Evolutionary conservation across 2,329 filamentous ascomycete genomes (phyloP).

Genomic region (Fusarium tuaranense): DNA sequence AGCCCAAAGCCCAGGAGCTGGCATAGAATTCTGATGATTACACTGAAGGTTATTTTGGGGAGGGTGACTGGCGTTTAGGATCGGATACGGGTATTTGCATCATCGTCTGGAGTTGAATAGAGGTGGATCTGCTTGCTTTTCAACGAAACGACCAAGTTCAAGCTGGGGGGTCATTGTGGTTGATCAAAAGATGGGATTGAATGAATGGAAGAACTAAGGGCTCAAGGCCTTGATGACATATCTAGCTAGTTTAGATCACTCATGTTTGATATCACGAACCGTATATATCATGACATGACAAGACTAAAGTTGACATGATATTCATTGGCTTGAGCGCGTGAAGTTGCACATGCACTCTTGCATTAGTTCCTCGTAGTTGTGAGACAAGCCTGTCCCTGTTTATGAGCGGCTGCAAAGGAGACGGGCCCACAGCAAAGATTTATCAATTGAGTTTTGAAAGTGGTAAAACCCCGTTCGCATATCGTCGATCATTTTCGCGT

Average conservation of each 20-base stretch:
- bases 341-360: background rate
- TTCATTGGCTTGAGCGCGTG: background rate
- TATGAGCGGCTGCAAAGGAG: no score
- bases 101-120: constrained; percentile 30
- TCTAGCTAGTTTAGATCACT: background rate
- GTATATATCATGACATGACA: background rate
- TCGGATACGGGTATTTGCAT: constrained; percentile 12
- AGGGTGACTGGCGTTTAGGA: constrained; percentile 10
- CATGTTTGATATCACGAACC: background rate
- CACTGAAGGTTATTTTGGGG: background rate
- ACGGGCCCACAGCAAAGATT: background rate
- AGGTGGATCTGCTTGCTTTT: constrained; percentile 6
- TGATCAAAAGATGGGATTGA: background rate
- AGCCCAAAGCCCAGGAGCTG: constrained; percentile 58
- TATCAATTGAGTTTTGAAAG: background rate
- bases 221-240: background rate
- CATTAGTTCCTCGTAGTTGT: background rate
- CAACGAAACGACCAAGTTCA: background rate
- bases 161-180: background rate
- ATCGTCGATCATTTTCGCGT: background rate
- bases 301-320: background rate
- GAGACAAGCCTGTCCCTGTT: background rate
- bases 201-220: background rate
- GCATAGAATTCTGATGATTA: constrained; percentile 33
- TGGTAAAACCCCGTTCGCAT: background rate